phyloP scores from a whole-genome alignment of 805 yeast genomes.

The Candida parachauliodes region DNA sequence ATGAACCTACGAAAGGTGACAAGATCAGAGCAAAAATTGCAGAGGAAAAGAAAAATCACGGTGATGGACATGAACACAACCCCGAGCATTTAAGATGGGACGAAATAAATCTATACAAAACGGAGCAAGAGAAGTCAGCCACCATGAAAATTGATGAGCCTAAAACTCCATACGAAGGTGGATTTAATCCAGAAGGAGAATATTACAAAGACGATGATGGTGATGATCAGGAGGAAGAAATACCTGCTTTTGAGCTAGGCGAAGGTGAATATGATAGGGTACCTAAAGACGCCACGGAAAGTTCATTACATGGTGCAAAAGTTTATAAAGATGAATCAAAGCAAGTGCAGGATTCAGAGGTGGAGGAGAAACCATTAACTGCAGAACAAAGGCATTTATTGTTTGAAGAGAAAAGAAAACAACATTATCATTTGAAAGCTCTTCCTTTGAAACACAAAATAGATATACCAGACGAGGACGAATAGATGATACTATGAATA shows the following conservation, averaged over 20 bases:
- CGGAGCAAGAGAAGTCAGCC: constrained; percentile 69
- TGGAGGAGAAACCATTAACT: constrained; percentile 32
- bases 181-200: constrained; percentile 78
- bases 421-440: constrained; percentile 67
- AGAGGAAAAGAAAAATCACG: constrained; percentile 22
- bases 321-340: constrained; percentile 24
- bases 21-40: constrained; percentile 44
- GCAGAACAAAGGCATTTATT: constrained; percentile 60
- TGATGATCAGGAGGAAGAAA: constrained; percentile 37
- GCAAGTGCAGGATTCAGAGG: constrained; percentile 22
- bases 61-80: not conserved
- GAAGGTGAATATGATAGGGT: constrained; percentile 45
- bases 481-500: not conserved
- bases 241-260: constrained; percentile 55
- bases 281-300: constrained; percentile 19
- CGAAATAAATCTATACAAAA: constrained; percentile 65
- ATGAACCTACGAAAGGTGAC: constrained; percentile 42
- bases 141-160: constrained; percentile 91
- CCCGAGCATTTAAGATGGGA: constrained; percentile 72
- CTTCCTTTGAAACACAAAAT: constrained; percentile 39
- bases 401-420: constrained; percentile 77
- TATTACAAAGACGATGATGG: constrained; percentile 63
- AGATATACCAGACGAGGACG: constrained; percentile 19
- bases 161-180: constrained; percentile 92
- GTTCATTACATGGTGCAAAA: constrained; percentile 41